These are phyloP conservation scores for Neoboletus brunneissimus DNA, from an alignment of 768 basidiomycete genomes.

Conservation along the genomic window DNA sequence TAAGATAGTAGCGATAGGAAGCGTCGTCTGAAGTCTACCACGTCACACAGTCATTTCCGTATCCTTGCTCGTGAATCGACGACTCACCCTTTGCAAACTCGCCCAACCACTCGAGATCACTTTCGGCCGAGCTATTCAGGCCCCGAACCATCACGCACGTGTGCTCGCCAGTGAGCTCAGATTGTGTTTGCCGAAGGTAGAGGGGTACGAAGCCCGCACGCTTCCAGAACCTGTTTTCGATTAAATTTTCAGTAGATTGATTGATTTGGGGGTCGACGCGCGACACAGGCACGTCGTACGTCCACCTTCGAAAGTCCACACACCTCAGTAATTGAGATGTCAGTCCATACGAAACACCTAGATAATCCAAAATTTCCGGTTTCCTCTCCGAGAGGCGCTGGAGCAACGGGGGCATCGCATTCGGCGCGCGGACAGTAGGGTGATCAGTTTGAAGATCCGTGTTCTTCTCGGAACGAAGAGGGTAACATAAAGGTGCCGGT, in stretches of 20 bases:
- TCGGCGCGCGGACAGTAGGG: conserved; percentile 65
- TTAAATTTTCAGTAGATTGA: not conserved
- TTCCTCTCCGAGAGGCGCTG: conserved; percentile 86
- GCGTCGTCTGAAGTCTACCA: conserved; percentile 85
- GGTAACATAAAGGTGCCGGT: not conserved
- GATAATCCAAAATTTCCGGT: conserved; percentile 88
- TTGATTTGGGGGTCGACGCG: not conserved
- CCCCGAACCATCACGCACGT: conserved; percentile 94
- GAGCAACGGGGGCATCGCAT: conserved; percentile 88
- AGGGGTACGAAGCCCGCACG: conserved; percentile 87
- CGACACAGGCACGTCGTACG: not conserved
- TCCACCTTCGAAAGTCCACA: conserved; percentile 8
- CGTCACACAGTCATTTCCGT: not conserved
- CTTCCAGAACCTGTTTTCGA: conserved; percentile 83
- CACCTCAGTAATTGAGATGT: conserved; percentile 80
- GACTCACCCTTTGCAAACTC: conserved; percentile 81
- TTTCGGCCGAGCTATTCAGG: conserved; percentile 61
- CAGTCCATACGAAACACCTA: conserved; percentile 95
- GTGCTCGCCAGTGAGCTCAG: conserved; percentile 95
- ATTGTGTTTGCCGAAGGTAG: conserved; percentile 90
- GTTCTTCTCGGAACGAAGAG: conserved; percentile 30
- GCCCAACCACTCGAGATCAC: conserved; percentile 75
- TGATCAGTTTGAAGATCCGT: conserved; percentile 73
- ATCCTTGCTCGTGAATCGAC: not conserved
- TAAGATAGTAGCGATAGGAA: conserved; percentile 89